A percentile compares a stretch with the other conserved stretches of the same genome.
Conservation (phyloP, 139 green algal genomes). For the Auxenochlorella pyrenoidosa region DNA sequence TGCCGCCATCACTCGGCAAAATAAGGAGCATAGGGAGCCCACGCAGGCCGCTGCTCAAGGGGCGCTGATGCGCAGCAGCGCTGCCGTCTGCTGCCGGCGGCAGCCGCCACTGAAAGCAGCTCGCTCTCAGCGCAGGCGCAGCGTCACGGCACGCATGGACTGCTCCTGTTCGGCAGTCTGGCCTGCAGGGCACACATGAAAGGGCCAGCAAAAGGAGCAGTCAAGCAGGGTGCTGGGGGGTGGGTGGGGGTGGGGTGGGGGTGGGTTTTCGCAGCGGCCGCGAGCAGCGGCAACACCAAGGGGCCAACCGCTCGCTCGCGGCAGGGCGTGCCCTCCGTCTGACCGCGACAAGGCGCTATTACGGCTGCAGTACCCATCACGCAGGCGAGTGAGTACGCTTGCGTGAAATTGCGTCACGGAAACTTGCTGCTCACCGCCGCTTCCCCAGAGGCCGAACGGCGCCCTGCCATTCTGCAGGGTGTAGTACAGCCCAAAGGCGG, state of each 20-base stretch:
- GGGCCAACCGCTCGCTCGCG: not conserved
- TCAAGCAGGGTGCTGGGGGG: not conserved
- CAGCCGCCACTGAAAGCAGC: not conserved
- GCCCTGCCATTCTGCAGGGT: not conserved
- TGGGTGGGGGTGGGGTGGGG: not conserved
- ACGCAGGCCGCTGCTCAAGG: not conserved
- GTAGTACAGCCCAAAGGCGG: not conserved
- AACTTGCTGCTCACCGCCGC: too few relatives aligned
- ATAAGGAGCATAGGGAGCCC: not conserved
- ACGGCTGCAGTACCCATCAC: not conserved
- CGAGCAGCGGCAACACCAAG: not conserved
- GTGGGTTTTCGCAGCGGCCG: not conserved
- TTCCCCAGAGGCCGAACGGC: not conserved
- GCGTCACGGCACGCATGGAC: slow-evolving; percentile 6
- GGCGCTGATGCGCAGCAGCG: not conserved
- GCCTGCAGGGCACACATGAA: not conserved
- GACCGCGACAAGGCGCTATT: too few relatives aligned
- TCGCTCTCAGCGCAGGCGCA: slow-evolving; percentile 11
- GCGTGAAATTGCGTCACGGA: not conserved
- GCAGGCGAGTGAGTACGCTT: not conserved
- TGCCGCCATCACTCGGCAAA: too few relatives aligned
- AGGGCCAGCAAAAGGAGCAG: not conserved
- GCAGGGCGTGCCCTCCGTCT: not conserved
- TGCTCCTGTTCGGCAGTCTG: slow-evolving; percentile 2
- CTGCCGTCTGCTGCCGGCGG: not conserved